Conservation (phyloP, 805 yeast genomes). For the Kodamaea restingae region DNA sequence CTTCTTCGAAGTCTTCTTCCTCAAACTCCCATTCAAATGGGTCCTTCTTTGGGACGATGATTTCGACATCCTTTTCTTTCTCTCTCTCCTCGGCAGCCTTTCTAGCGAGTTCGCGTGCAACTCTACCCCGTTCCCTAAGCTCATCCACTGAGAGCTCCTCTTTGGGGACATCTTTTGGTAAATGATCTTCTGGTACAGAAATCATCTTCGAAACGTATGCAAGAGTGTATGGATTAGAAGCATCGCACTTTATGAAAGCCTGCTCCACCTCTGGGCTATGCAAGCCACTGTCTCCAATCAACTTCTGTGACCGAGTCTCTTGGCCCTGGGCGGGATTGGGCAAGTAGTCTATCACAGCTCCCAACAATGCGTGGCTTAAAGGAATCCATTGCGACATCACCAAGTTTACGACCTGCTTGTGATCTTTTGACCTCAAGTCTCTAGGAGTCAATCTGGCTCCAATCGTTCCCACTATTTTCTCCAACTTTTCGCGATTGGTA, state of each 20-base stretch:
- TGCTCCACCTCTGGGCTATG: slow-evolving; percentile 47
- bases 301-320: slow-evolving; percentile 53
- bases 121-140: slow-evolving; percentile 56
- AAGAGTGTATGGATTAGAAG: slow-evolving; percentile 50
- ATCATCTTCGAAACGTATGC: slow-evolving; percentile 89
- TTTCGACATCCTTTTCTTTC: slow-evolving; percentile 14
- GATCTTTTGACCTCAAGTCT: slow-evolving; percentile 76
- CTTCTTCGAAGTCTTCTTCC: slow-evolving; percentile 43
- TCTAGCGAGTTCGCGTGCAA: slow-evolving; percentile 63
- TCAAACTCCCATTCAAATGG: slow-evolving; percentile 46
- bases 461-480: slow-evolving; percentile 69
- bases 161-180: slow-evolving; percentile 54
- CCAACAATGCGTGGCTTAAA: slow-evolving; percentile 75
- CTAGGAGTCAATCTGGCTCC: slow-evolving; percentile 66
- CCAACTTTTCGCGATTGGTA: slow-evolving; percentile 61
- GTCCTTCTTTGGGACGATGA: slow-evolving; percentile 27
- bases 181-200: slow-evolving; percentile 75
- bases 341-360: slow-evolving; percentile 77
- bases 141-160: slow-evolving; percentile 48
- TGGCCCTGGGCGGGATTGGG: slow-evolving; percentile 86
- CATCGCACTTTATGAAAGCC: slow-evolving; percentile 65
- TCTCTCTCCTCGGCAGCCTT: slow-evolving; percentile 56
- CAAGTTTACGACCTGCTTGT: slow-evolving; percentile 54
- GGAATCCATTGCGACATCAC: slow-evolving; percentile 95
- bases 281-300: slow-evolving; percentile 24